These are phyloP conservation scores for Nitzschia inconspicua DNA, from an alignment of 108 stramenopile species.

Conservation along the genomic window DNA sequence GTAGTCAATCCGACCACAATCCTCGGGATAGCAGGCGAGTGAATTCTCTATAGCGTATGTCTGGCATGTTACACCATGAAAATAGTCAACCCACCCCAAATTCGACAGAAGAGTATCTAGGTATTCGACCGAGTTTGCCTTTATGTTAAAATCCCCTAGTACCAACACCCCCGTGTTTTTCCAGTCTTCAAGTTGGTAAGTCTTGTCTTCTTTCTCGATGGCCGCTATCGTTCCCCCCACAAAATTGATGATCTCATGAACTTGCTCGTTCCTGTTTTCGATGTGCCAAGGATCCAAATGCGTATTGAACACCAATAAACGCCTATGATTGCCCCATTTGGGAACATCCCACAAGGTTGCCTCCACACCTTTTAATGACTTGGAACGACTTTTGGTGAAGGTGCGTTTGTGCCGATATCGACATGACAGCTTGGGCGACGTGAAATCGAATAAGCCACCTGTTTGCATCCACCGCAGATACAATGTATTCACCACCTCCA, in stretches of 20 bases:
- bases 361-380: constrained; percentile 24
- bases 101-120: background rate
- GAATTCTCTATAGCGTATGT: constrained; percentile 16
- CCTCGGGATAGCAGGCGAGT: constrained; percentile 15
- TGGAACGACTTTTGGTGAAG: constrained; percentile 14
- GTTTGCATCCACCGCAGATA: constrained; percentile 18
- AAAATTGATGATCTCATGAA: constrained; percentile 11
- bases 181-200: background rate
- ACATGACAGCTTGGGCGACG: background rate
- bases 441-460: constrained; percentile 20
- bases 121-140: constrained; percentile 18
- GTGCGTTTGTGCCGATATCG: constrained; percentile 24
- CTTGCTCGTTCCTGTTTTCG: constrained; percentile 12
- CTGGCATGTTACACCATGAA: background rate
- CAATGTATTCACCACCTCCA: constrained; percentile 16
- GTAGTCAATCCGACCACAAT: constrained; percentile 33
- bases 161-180: constrained; percentile 20
- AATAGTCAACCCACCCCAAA: background rate
- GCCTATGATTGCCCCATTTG: background rate
- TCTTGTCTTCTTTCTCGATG: background rate
- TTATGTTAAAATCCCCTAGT: constrained; percentile 30
- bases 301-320: constrained; percentile 21
- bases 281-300: constrained; percentile 27
- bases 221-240: constrained; percentile 4
- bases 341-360: constrained; percentile 28